Percentiles rank a stretch among this genome's conserved stretches.
phyloP scores from a whole-genome alignment of 805 yeast species.

The Starmera dryadoides region DNA sequence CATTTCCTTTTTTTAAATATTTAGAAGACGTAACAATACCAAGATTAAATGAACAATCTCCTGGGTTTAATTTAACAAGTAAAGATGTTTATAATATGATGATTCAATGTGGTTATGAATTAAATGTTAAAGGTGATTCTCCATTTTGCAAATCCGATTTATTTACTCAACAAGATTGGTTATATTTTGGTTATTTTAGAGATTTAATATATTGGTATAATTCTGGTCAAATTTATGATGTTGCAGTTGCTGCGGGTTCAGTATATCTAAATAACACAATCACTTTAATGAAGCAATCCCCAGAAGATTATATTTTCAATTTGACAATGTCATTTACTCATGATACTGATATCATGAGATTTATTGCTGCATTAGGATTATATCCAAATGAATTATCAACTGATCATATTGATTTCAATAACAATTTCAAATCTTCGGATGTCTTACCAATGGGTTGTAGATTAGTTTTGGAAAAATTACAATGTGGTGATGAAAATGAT shows the following conservation, averaged over 20 bases:
- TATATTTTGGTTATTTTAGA: conserved; percentile 50
- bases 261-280: conserved; percentile 47
- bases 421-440: conserved; percentile 40
- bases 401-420: conserved; percentile 37
- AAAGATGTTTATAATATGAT: conserved; percentile 48
- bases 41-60: conserved; percentile 50
- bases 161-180: conserved; percentile 64
- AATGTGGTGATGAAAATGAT: conserved; percentile 28
- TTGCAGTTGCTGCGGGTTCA: conserved; percentile 53
- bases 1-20: not conserved
- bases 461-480: conserved; percentile 40
- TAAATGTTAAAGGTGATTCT: conserved; percentile 62
- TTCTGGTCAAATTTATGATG: conserved; percentile 56
- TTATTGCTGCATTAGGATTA: conserved; percentile 59
- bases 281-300: conserved; percentile 37
- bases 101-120: conserved; percentile 66
- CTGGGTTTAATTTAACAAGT: conserved; percentile 43
- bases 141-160: conserved; percentile 59
- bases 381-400: conserved; percentile 32
- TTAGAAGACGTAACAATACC: conserved; percentile 33
- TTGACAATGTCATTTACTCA: conserved; percentile 70
- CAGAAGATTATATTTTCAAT: conserved; percentile 41
- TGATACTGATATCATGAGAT: conserved; percentile 60
- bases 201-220: conserved; percentile 56
- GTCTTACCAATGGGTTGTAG: conserved; percentile 54